A percentile compares a stretch with the other conserved stretches of the same genome.
Evolutionary conservation across 2,329 filamentous ascomycete species (phyloP).

Genomic region (Aspergillus pseudotamarii): DNA sequence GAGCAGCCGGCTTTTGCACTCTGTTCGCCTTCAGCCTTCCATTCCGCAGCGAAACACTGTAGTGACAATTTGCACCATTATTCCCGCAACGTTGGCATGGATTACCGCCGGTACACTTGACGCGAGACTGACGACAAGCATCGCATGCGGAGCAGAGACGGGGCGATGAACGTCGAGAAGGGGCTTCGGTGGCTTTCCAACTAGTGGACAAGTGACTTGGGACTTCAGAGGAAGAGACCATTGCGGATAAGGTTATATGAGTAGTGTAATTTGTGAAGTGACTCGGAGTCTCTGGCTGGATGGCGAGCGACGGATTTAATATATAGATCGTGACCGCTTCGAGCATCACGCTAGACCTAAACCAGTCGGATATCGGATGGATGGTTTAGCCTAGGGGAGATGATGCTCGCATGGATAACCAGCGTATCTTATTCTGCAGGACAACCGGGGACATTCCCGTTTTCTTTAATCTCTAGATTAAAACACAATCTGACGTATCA

Average conservation of each 20-base stretch:
- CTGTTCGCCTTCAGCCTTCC: constrained; percentile 6
- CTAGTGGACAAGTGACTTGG: neutral
- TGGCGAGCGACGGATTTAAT: neutral
- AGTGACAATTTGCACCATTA: constrained; percentile 5
- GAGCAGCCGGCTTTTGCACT: neutral
- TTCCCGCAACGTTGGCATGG: constrained; percentile 6
- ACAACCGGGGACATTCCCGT: neutral
- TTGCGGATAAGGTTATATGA: neutral
- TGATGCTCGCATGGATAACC: neutral
- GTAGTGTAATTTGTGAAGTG: neutral
- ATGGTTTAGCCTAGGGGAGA: neutral
- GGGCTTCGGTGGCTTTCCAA: constrained; percentile 1
- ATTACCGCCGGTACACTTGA: constrained; percentile 5
- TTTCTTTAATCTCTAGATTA: neutral
- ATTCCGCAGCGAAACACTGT: constrained; percentile 4
- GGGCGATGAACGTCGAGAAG: constrained; percentile 1
- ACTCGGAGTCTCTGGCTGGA: neutral
- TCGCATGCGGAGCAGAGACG: constrained; percentile 5
- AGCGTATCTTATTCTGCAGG: neutral
- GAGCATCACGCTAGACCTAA: neutral
- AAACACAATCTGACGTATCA: neutral
- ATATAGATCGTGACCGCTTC: neutral
- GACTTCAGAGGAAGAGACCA: neutral
- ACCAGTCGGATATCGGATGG: neutral
- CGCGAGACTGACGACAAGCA: constrained; percentile 6